phyloP scores from a whole-genome alignment of 1,284 basidiomycete species.

The Golubevia sp. region DNA sequence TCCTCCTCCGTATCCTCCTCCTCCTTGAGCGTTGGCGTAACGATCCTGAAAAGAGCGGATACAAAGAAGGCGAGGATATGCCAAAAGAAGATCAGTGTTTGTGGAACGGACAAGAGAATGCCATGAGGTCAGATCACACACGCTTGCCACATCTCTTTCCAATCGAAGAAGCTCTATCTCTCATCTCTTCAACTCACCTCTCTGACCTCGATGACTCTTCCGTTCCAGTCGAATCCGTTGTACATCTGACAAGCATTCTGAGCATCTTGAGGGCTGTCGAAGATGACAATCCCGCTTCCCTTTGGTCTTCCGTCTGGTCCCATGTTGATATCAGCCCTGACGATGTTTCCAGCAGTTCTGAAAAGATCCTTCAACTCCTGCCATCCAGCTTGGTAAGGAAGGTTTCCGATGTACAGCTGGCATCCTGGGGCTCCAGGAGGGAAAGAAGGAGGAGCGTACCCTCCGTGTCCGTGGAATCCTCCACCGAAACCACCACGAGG shows the following conservation, averaged over 20 bases:
- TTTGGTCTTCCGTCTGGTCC: slow-evolving; percentile 88
- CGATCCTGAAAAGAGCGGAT: too few relatives aligned
- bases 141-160: too few relatives aligned
- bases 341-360: slow-evolving; percentile 88
- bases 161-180: too few relatives aligned
- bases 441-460: slow-evolving; percentile 12
- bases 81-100: too few relatives aligned
- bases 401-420: slow-evolving; percentile 87
- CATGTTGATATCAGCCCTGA: slow-evolving; percentile 91
- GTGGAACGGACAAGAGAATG: background rate
- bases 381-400: slow-evolving; percentile 91
- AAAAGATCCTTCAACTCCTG: slow-evolving; percentile 98
- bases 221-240: slow-evolving; percentile 47
- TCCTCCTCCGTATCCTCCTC: too few relatives aligned
- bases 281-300: slow-evolving; percentile 83
- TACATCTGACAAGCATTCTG: slow-evolving; percentile 71
- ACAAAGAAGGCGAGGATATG: too few relatives aligned
- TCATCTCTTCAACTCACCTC: slow-evolving; percentile 13
- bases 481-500: slow-evolving; percentile 38
- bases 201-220: slow-evolving; percentile 40
- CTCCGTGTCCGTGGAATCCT: slow-evolving; percentile 4
- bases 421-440: slow-evolving; percentile 57
- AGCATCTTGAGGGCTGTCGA: slow-evolving; percentile 86
- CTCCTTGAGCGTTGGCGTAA: too few relatives aligned
- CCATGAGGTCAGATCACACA: background rate